Percentiles rank a stretch among this genome's conserved stretches.
phyloP scores from a whole-genome alignment of 805 yeast genomes.

The Lipomyces kockii region DNA sequence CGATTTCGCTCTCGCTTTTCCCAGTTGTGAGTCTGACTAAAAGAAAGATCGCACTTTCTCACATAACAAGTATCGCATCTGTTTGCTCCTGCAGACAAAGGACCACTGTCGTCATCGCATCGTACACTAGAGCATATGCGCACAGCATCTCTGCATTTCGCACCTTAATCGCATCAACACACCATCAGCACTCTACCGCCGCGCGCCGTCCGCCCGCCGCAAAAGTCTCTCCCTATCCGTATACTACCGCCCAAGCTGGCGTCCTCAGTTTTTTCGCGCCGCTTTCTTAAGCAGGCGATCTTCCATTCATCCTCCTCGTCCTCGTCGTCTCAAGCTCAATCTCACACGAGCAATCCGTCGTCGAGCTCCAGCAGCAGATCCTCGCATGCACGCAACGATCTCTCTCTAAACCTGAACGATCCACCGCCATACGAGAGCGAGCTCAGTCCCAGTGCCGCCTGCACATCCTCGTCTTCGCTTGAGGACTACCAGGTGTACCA shows the following conservation, averaged over 20 bases:
- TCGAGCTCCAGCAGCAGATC: not conserved
- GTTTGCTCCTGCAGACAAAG: too few relatives aligned
- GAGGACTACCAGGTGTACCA: slow-evolving; percentile 8
- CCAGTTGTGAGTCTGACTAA: too few relatives aligned
- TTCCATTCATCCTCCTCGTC: slow-evolving; percentile 28
- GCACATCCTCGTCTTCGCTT: not conserved
- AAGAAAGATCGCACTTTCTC: too few relatives aligned
- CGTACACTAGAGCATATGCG: too few relatives aligned
- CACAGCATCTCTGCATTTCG: too few relatives aligned
- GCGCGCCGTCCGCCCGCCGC: too few relatives aligned
- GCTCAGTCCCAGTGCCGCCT: slow-evolving; percentile 8
- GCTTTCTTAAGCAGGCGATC: slow-evolving; percentile 33
- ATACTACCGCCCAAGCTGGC: slow-evolving; percentile 14
- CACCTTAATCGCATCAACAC: too few relatives aligned
- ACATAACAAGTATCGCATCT: too few relatives aligned
- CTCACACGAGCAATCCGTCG: not conserved
- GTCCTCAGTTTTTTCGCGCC: slow-evolving; percentile 34
- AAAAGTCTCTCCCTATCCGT: too few relatives aligned
- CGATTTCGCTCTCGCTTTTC: too few relatives aligned
- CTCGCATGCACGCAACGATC: slow-evolving; percentile 13
- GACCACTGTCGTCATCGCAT: too few relatives aligned
- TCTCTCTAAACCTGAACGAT: slow-evolving; percentile 15
- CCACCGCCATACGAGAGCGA: slow-evolving; percentile 22
- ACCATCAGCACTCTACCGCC: too few relatives aligned
- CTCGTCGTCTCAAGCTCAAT: not conserved